Evolutionary conservation across 495 filamentous ascomycete species (phyloP).

Genomic region (Cryomyces minteri): DNA sequence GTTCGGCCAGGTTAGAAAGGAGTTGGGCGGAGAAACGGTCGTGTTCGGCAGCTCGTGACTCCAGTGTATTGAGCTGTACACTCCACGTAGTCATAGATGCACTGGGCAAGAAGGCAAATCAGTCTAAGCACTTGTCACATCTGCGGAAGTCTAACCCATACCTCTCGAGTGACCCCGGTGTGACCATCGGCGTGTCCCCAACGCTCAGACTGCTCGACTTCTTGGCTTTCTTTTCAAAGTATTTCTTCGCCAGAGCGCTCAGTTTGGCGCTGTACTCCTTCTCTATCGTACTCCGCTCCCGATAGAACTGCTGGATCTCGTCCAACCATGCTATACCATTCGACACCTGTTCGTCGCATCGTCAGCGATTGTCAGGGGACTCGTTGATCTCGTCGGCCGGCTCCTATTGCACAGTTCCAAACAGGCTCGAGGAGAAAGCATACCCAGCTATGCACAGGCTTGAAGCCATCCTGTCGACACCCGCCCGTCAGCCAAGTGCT

Average conservation of each 20-base stretch:
- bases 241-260: slow-evolving; percentile 74
- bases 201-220: slow-evolving; percentile 82
- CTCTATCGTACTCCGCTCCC: slow-evolving; percentile 81
- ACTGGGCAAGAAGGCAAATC: slow-evolving; percentile 16
- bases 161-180: slow-evolving; percentile 88
- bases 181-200: slow-evolving; percentile 82
- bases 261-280: slow-evolving; percentile 90
- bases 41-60: slow-evolving; percentile 75
- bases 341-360: slow-evolving; percentile 31
- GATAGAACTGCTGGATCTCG: slow-evolving; percentile 92
- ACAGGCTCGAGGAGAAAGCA: slow-evolving; percentile 2
- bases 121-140: not conserved
- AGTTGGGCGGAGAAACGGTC: slow-evolving; percentile 66
- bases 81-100: slow-evolving; percentile 95
- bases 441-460: slow-evolving; percentile 83
- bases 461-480: slow-evolving; percentile 67
- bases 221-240: slow-evolving; percentile 88
- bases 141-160: slow-evolving; percentile 12
- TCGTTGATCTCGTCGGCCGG: not conserved
- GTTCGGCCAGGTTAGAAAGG: slow-evolving; percentile 61
- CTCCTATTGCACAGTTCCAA: too few species aligned
- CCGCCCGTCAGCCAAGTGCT: too few species aligned
- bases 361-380: not conserved
- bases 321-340: slow-evolving; percentile 88
- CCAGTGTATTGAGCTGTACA: slow-evolving; percentile 75